Conservation (phyloP, 371 early-diverging fungal species). For the Mucor ambiguus region DNA sequence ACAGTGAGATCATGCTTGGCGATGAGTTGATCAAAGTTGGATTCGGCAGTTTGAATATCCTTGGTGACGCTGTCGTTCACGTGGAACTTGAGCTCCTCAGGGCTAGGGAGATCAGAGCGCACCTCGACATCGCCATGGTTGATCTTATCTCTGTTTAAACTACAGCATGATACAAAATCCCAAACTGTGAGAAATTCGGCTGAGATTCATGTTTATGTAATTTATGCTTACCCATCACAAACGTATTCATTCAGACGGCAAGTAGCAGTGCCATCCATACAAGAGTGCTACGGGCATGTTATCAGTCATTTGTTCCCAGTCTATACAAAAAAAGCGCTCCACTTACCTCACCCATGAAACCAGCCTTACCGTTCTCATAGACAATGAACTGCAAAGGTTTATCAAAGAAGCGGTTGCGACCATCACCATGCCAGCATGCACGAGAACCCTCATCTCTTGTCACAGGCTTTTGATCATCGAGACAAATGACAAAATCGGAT, state of each 20-base stretch:
- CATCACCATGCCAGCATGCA: constrained; percentile 93
- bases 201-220: constrained; percentile 4
- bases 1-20: constrained; percentile 81
- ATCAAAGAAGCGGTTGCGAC: constrained; percentile 94
- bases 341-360: constrained; percentile 84
- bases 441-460: constrained; percentile 82
- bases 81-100: constrained; percentile 72
- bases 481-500: constrained; percentile 82
- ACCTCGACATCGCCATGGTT: constrained; percentile 60
- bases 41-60: constrained; percentile 65
- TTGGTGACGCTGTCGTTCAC: constrained; percentile 53
- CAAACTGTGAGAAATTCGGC: not conserved
- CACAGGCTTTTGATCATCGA: constrained; percentile 83
- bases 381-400: constrained; percentile 93
- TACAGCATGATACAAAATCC: constrained; percentile 1
- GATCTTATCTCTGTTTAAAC: constrained; percentile 50
- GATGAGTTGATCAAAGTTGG: constrained; percentile 71
- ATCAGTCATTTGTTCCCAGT: not conserved
- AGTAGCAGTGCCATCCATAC: constrained; percentile 96
- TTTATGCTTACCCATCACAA: constrained; percentile 43
- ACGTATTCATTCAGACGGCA: constrained; percentile 76
- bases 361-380: constrained; percentile 95
- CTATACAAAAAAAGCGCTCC: too few species aligned
- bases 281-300: constrained; percentile 68
- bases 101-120: constrained; percentile 60